phyloP scores from a whole-genome alignment of 2,329 filamentous ascomycete species.

The Phyllosticta ampelicida region DNA sequence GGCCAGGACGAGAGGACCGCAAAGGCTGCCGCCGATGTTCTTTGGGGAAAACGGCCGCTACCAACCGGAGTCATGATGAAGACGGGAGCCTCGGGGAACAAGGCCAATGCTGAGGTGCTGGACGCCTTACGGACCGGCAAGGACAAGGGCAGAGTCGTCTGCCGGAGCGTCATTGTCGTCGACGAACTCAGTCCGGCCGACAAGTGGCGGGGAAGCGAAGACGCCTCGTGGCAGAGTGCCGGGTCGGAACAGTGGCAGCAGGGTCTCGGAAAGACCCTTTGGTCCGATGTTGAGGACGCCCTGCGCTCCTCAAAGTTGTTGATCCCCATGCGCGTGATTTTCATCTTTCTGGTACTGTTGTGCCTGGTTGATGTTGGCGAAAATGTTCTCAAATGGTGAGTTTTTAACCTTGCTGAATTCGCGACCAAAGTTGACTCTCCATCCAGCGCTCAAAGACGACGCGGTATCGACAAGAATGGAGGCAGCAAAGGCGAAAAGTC shows the following conservation, averaged over 20 bases:
- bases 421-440: background rate
- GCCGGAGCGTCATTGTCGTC: constrained; percentile 7
- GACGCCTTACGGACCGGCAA: background rate
- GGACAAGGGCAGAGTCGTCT: constrained; percentile 3
- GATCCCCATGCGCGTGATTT: constrained; percentile 3
- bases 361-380: constrained; percentile 9
- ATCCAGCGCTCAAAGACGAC: constrained; percentile 1
- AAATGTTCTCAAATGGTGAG: constrained; percentile 2
- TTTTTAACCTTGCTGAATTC: too few species aligned
- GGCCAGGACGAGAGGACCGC: constrained; percentile 4
- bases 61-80: constrained; percentile 3
- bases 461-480: background rate
- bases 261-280: background rate
- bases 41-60: constrained; percentile 6
- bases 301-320: constrained; percentile 2
- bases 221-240: background rate
- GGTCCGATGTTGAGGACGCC: constrained; percentile 2
- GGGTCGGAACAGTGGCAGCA: background rate
- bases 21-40: background rate
- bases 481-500: constrained; percentile 4
- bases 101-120: background rate
- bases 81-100: background rate
- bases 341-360: constrained; percentile 6
- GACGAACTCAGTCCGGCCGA: constrained; percentile 1
- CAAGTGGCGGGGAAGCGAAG: background rate